phyloP scores from a whole-genome alignment of 2,329 filamentous ascomycete genomes.

The Epichloe hybrida region DNA sequence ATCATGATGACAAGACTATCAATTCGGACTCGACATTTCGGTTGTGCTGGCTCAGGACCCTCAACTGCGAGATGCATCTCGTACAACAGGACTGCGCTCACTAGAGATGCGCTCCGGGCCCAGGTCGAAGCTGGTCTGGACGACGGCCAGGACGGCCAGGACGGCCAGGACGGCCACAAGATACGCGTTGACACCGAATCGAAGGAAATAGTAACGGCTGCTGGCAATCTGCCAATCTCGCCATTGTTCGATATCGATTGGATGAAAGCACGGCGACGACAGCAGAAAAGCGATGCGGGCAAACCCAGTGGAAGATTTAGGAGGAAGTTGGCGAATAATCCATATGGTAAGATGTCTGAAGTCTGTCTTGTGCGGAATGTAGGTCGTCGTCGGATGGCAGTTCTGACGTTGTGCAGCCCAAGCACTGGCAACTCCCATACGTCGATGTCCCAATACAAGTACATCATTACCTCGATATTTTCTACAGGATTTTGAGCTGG shows the following conservation, averaged over 20 bases:
- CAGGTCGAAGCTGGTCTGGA: constrained; percentile 21
- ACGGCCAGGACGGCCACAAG: constrained; percentile 11
- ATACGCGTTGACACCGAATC: constrained; percentile 23
- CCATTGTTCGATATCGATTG: constrained; percentile 40
- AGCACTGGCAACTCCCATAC: constrained; percentile 46
- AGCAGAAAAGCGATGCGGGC: constrained; percentile 23
- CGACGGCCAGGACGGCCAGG: constrained; percentile 10
- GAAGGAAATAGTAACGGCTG: constrained; percentile 32
- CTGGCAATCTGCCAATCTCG: constrained; percentile 37
- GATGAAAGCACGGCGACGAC: constrained; percentile 29
- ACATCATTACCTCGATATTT: constrained; percentile 44
- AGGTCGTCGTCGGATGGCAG: not conserved
- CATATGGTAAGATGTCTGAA: constrained; percentile 40
- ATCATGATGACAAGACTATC: not conserved
- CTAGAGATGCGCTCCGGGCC: constrained; percentile 15
- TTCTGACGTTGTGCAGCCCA: constrained; percentile 32
- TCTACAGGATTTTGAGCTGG: constrained; percentile 45
- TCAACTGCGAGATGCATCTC: constrained; percentile 18
- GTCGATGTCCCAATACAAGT: constrained; percentile 38
- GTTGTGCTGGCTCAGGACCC: constrained; percentile 3
- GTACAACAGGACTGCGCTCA: constrained; percentile 17
- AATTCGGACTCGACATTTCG: constrained; percentile 9
- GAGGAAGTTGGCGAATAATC: constrained; percentile 44
- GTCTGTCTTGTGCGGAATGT: too few species aligned
- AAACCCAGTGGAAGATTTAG: constrained; percentile 34